Base-by-base conservation (phyloP, 352 stramenopile genomes). In the Phytophthora cajani region DNA sequence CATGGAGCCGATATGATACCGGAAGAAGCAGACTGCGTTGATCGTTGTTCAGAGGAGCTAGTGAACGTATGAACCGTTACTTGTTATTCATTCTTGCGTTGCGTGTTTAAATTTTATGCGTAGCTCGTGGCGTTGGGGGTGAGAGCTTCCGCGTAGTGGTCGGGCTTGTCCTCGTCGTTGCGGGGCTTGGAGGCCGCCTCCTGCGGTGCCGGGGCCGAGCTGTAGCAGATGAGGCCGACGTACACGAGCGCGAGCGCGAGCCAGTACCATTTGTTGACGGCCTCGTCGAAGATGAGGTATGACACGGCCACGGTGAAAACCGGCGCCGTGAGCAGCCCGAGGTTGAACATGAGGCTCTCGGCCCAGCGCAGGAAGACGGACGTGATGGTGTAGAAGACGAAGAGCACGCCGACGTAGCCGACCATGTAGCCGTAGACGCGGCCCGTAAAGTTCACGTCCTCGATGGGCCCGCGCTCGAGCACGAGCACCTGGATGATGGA, bases 291-390 rank as follows among this genome's bases (percentile, higher is more conserved):
- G 60, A 88, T 79, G 19, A 81, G 57, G 71, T 89, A 87, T 17
- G 79, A 82, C n/a, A 81, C 73, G 36, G 78, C 47, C 58, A 88
- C 80, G 7, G 79, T 90, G 75, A 89, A 89, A 57, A 90, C 72
- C 9, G 83, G 80, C 11, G 71, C 77, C 0, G 80, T 89, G 59
- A 90, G 71, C 69, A 91, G 64, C 52, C 74, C 87, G 27, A 89
- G 71, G 69, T 91, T 89, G 73, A 91, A 91, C 71, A 88, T 81
- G 53, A 90, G 77, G 55, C 80, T 88, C 78, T 91, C 81, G 25
- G 80, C 75, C 71, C 73, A 82, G 14, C 80, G 80, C 64, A 90
- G 56, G 61, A 89, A 88, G 12, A 89, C 78, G 0, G 75, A 86
- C 36, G 76, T 80, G 66, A 90, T 74, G 47, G 72, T 78, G 77